These are phyloP conservation scores for Cymbopogon citratus DNA, from an alignment of 176 grass and related monocot species.

Conservation along the genomic window DNA sequence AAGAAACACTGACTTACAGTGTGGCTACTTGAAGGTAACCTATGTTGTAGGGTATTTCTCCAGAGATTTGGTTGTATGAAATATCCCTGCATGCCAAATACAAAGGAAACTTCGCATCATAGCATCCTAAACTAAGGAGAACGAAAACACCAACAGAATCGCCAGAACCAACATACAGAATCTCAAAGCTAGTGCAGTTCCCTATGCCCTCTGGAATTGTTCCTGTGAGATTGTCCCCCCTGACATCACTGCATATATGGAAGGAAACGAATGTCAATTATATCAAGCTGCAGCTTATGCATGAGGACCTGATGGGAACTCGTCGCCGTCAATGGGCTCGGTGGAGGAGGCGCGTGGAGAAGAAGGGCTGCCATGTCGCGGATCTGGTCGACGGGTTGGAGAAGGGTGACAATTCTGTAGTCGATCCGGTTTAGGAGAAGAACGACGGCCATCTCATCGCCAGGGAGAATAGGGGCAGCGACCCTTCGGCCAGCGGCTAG, in stretches of 20 bases:
- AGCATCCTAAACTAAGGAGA: neutral
- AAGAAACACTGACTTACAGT: no score
- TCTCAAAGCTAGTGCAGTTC: conserved; percentile 97
- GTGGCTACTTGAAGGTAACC: conserved; percentile 99
- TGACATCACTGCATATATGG: conserved; percentile 69
- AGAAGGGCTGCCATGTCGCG: no score
- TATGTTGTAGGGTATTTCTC: conserved; percentile 99
- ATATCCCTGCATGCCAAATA: conserved; percentile 68
- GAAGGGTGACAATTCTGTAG: no score
- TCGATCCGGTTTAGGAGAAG: no score
- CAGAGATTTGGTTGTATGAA: conserved; percentile 96
- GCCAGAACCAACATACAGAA: conserved; percentile 56
- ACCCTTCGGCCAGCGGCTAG: no score
- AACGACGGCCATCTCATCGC: no score
- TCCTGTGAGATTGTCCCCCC: conserved; percentile 95
- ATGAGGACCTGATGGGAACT: neutral
- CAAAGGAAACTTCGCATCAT: neutral
- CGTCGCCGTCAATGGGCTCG: no score
- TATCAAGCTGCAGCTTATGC: neutral
- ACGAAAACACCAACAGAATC: neutral
- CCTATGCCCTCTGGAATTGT: conserved; percentile 90
- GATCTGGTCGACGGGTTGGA: no score
- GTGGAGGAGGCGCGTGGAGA: no score
- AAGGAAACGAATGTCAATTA: neutral
- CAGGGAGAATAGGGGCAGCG: no score